These are phyloP conservation scores for Colletotrichum musicola DNA, from an alignment of 2,329 filamentous ascomycete species.

Conservation along the genomic window DNA sequence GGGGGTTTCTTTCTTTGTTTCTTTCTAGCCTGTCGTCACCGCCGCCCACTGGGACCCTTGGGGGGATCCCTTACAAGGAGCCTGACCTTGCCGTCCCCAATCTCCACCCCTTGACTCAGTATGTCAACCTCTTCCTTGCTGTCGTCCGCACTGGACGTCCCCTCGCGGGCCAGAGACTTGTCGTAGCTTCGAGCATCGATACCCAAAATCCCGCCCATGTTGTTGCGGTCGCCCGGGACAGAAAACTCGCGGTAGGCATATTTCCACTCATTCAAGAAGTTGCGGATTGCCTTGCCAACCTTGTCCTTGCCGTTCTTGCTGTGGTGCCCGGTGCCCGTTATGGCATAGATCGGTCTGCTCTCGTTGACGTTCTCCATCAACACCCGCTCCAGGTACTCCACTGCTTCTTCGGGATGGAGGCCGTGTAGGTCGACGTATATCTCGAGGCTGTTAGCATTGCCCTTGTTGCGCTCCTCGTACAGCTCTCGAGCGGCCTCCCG, in stretches of 20 bases:
- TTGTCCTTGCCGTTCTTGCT: slow-evolving; percentile 99
- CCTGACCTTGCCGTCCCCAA: slow-evolving; percentile 75
- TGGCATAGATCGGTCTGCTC: slow-evolving; percentile 87
- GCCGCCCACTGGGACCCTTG: slow-evolving; percentile 65
- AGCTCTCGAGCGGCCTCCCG: slow-evolving; percentile 91
- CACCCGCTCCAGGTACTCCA: slow-evolving; percentile 91
- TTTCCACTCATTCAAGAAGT: slow-evolving; percentile 93
- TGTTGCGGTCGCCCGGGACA: slow-evolving; percentile 90
- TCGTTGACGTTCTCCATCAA: slow-evolving; percentile 84
- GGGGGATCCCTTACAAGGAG: slow-evolving; percentile 72
- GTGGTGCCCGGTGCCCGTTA: slow-evolving; percentile 96
- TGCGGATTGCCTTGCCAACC: slow-evolving; percentile 91
- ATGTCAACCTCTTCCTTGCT: slow-evolving; percentile 66
- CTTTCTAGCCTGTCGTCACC: slow-evolving; percentile 51
- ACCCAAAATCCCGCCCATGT: slow-evolving; percentile 81
- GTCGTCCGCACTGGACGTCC: slow-evolving; percentile 52
- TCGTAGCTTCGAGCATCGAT: slow-evolving; percentile 78
- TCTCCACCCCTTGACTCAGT: slow-evolving; percentile 75
- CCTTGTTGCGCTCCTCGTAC: slow-evolving; percentile 93
- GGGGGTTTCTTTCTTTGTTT: slow-evolving; percentile 21
- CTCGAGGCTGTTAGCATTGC: slow-evolving; percentile 71
- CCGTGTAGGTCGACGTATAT: slow-evolving; percentile 96
- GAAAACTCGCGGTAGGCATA: slow-evolving; percentile 97
- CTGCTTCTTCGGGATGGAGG: slow-evolving; percentile 97
- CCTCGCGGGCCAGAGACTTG: slow-evolving; percentile 67